Percentiles rank a stretch among this genome's conserved stretches.
Conservation (phyloP, 371 early-diverging fungal species). For the Apophysomyces elegans region DNA sequence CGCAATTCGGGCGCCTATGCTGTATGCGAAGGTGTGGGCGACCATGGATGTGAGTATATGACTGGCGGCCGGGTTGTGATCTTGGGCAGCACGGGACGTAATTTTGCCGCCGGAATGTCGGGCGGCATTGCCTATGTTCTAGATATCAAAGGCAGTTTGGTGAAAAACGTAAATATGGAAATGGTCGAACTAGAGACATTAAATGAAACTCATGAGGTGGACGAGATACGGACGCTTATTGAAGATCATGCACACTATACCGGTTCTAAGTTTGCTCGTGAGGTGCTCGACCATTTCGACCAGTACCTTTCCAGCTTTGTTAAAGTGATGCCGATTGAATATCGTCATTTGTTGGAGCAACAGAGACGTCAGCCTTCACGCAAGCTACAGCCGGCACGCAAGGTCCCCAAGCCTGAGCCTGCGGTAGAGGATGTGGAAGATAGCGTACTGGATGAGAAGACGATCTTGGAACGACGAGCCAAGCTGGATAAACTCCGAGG, state of each 20-base stretch:
- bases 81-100: slow-evolving; percentile 85
- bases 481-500: slow-evolving; percentile 85
- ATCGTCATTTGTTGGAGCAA: slow-evolving; percentile 77
- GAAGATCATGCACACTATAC: slow-evolving; percentile 83
- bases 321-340: slow-evolving; percentile 96
- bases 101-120: slow-evolving; percentile 96
- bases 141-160: slow-evolving; percentile 63
- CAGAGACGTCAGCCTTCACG: slow-evolving; percentile 48
- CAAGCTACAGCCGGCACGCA: slow-evolving; percentile 25
- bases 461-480: slow-evolving; percentile 65
- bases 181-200: slow-evolving; percentile 88
- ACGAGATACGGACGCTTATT: slow-evolving; percentile 75
- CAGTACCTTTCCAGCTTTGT: slow-evolving; percentile 78
- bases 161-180: slow-evolving; percentile 81
- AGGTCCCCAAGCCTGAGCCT: slow-evolving; percentile 46
- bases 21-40: slow-evolving; percentile 94
- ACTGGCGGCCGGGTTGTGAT: slow-evolving; percentile 91
- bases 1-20: slow-evolving; percentile 94
- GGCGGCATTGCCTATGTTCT: slow-evolving; percentile 93
- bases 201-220: slow-evolving; percentile 76
- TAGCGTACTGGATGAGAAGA: slow-evolving; percentile 74
- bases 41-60: slow-evolving; percentile 98
- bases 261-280: slow-evolving; percentile 79
- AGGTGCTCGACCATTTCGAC: slow-evolving; percentile 73
- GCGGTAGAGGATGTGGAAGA: slow-evolving; percentile 89